Conservation (phyloP, 176 grass and related monocot species). For the Phoenix roebelenii region DNA sequence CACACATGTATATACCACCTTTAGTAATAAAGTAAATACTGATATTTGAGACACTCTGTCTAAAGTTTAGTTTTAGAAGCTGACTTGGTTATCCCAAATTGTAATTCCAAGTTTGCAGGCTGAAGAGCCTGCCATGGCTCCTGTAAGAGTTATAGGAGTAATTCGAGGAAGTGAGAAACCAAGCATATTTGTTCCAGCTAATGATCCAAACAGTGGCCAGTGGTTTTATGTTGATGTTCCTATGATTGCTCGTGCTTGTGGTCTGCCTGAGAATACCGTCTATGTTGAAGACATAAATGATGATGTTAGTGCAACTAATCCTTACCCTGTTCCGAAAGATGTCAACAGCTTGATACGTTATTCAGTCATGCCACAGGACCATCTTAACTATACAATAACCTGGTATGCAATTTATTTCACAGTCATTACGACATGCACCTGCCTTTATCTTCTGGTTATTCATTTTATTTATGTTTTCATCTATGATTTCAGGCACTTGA, state of each 20-base stretch:
- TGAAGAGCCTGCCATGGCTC: slow-evolving; percentile 28
- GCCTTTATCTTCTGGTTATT: not conserved
- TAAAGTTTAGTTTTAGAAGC: not conserved
- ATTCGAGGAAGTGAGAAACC: slow-evolving; percentile 93
- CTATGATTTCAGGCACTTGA: too few relatives aligned
- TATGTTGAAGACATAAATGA: slow-evolving; percentile 85
- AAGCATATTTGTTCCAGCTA: slow-evolving; percentile 86
- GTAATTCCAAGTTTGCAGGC: slow-evolving; percentile 40
- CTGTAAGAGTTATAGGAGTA: slow-evolving; percentile 60
- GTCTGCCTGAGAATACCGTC: slow-evolving; percentile 55
- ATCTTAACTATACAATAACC: slow-evolving; percentile 79
- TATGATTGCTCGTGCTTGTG: slow-evolving; percentile 63
- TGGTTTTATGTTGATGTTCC: slow-evolving; percentile 94
- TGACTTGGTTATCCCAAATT: slow-evolving; percentile 9
- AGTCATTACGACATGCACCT: not conserved
- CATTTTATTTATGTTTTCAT: not conserved
- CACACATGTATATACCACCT: too few relatives aligned
- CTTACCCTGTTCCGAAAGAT: slow-evolving; percentile 96
- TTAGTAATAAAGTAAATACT: not conserved
- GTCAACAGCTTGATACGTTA: slow-evolving; percentile 67
- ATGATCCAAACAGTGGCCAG: slow-evolving; percentile 68
- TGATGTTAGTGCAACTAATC: slow-evolving; percentile 54
- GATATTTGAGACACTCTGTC: not conserved
- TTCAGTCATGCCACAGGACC: slow-evolving; percentile 85
- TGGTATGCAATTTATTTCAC: slow-evolving; percentile 35